A percentile compares a stretch with the other conserved stretches of the same genome.
Evolutionary conservation across 257 asterid genomes (phyloP).

Genomic region (Mitragyna speciosa): DNA sequence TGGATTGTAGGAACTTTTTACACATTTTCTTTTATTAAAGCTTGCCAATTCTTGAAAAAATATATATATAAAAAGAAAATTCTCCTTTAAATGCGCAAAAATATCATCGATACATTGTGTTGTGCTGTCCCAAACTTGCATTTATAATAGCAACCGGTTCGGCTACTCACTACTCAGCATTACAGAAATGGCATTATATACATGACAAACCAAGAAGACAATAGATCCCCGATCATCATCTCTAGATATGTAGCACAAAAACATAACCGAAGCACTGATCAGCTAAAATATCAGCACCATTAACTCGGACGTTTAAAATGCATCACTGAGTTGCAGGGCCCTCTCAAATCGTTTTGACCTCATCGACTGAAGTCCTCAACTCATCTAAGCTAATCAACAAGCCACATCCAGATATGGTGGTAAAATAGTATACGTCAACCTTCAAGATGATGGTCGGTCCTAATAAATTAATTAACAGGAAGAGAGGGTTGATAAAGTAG

Average conservation of each 20-base stretch:
- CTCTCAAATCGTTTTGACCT: neutral
- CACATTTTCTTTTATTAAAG: too few species aligned
- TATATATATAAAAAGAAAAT: too few species aligned
- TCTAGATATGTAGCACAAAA: too few species aligned
- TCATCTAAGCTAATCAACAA: neutral
- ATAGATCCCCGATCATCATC: neutral
- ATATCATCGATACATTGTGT: too few species aligned
- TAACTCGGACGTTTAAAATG: constrained; percentile 25
- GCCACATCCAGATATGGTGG: neutral
- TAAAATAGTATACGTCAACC: too few species aligned
- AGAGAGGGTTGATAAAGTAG: constrained; percentile 52
- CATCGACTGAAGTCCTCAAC: neutral
- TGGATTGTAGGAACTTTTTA: too few species aligned
- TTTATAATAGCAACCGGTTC: too few species aligned
- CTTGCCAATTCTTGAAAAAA: too few species aligned
- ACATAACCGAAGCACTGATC: neutral
- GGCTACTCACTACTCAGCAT: neutral
- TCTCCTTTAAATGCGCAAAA: too few species aligned
- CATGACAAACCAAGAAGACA: neutral
- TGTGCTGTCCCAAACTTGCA: too few species aligned
- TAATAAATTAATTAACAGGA: constrained; percentile 28
- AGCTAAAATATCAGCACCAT: neutral
- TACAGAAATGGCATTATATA: neutral
- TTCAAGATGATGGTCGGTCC: neutral
- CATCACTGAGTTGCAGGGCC: constrained; percentile 26